Conservation (phyloP, 768 basidiomycete genomes). For the Heimioporus sp. region DNA sequence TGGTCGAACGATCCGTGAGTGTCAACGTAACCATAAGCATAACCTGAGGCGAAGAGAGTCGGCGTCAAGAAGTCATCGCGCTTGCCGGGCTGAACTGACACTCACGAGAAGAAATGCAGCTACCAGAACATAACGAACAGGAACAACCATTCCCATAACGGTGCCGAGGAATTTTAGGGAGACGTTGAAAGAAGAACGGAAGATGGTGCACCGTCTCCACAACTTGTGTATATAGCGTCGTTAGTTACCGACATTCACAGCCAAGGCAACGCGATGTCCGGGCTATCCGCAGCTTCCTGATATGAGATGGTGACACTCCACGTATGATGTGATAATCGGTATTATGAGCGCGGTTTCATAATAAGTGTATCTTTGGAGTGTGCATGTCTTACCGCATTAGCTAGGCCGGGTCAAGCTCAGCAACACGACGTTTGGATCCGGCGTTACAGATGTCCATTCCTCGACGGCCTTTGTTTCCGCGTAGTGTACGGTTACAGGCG, state of each 20-base stretch:
- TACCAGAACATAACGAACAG: slow-evolving; percentile 18
- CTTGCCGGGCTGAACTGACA: background rate
- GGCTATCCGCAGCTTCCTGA: too few relatives aligned
- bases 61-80: background rate
- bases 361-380: too few relatives aligned
- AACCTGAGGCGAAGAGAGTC: slow-evolving; percentile 3
- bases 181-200: background rate
- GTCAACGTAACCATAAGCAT: slow-evolving; percentile 14
- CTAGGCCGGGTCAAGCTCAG: too few relatives aligned
- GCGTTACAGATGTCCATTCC: too few relatives aligned
- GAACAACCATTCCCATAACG: slow-evolving; percentile 14
- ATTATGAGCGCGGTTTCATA: too few relatives aligned
- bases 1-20: background rate
- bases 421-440: too few relatives aligned
- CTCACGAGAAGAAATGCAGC: slow-evolving; percentile 21
- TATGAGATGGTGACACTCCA: background rate
- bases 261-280: background rate
- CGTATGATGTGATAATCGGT: background rate
- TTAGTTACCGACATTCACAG: background rate
- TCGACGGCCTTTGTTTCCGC: too few relatives aligned
- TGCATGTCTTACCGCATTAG: too few relatives aligned
- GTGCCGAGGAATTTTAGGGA: background rate
- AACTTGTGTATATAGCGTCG: slow-evolving; percentile 11
- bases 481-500: too few relatives aligned
- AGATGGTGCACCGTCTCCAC: background rate